Percentiles rank a stretch among this genome's conserved stretches.
Evolutionary conservation across 176 grass and related monocot species (phyloP).

Genomic region (Tuctoria greenei): DNA sequence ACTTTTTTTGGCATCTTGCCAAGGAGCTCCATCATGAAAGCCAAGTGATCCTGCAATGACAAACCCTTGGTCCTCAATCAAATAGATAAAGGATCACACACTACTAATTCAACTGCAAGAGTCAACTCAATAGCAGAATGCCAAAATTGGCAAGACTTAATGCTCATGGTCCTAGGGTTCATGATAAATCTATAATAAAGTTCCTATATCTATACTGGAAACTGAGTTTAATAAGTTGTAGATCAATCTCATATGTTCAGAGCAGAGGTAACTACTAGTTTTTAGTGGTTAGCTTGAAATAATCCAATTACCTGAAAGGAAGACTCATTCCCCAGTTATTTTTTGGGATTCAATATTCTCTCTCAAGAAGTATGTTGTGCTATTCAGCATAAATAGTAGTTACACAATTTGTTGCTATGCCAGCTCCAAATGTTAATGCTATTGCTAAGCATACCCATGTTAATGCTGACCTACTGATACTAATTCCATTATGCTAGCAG

Average conservation of each 20-base stretch:
- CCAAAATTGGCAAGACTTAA: neutral
- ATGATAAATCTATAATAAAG: slow-evolving; percentile 1
- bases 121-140: neutral
- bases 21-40: slow-evolving; percentile 95
- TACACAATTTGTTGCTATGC: neutral
- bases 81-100: slow-evolving; percentile 10
- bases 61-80: slow-evolving; percentile 4
- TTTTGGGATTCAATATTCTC: neutral
- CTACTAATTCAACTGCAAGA: slow-evolving; percentile 4
- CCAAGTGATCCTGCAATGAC: slow-evolving; percentile 82
- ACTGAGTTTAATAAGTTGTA: neutral
- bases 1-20: slow-evolving; percentile 96
- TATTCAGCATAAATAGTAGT: slow-evolving; percentile 21
- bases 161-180: neutral
- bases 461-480: neutral
- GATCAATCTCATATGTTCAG: slow-evolving; percentile 16
- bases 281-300: neutral
- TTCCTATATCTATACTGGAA: neutral
- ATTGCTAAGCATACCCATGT: neutral
- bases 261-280: neutral
- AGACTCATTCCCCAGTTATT: neutral
- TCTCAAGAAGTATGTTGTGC: neutral
- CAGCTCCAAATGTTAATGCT: neutral
- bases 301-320: slow-evolving; percentile 22
- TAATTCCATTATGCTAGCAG: neutral